Percentiles rank a stretch among this genome's conserved stretches.
Evolutionary conservation across 2,329 filamentous ascomycete species (phyloP).

Genomic region (Epichloe sp.): DNA sequence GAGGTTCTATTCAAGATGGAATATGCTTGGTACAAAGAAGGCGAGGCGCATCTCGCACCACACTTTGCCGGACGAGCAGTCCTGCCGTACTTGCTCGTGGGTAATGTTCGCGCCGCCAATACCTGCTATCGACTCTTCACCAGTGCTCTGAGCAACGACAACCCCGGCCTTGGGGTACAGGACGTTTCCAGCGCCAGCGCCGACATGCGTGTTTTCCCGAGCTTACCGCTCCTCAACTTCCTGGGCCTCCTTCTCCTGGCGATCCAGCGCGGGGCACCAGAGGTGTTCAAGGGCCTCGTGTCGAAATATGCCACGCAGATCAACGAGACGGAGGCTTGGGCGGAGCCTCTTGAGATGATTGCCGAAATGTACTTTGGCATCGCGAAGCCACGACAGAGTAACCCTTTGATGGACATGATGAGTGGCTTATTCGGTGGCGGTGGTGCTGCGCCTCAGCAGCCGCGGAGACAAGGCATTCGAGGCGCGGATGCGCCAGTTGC

Average conservation of each 20-base stretch:
- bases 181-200: slow-evolving; percentile 62
- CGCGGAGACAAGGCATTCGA: slow-evolving; percentile 30
- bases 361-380: slow-evolving; percentile 97
- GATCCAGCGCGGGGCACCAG: slow-evolving; percentile 63
- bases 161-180: slow-evolving; percentile 54
- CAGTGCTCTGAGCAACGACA: slow-evolving; percentile 25
- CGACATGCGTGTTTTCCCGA: slow-evolving; percentile 74
- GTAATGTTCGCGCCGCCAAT: slow-evolving; percentile 82
- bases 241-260: slow-evolving; percentile 72
- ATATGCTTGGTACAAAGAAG: slow-evolving; percentile 85
- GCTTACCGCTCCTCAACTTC: slow-evolving; percentile 90
- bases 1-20: slow-evolving; percentile 71
- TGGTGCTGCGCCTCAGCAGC: slow-evolving; percentile 28
- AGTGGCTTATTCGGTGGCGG: slow-evolving; percentile 81
- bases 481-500: slow-evolving; percentile 36
- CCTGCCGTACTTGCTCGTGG: slow-evolving; percentile 79
- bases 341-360: slow-evolving; percentile 70
- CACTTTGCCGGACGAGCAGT: slow-evolving; percentile 77
- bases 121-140: slow-evolving; percentile 59
- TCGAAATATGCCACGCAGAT: slow-evolving; percentile 71
- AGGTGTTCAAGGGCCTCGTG: slow-evolving; percentile 70
- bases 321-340: slow-evolving; percentile 66
- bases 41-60: slow-evolving; percentile 77
- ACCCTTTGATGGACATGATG: slow-evolving; percentile 97
- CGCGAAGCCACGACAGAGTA: slow-evolving; percentile 73